Percentiles rank a stretch among this genome's conserved stretches.
These are phyloP conservation scores for Eucalyptus rudis DNA, from an alignment of 345 rosid genomes.

Conservation along the genomic window DNA sequence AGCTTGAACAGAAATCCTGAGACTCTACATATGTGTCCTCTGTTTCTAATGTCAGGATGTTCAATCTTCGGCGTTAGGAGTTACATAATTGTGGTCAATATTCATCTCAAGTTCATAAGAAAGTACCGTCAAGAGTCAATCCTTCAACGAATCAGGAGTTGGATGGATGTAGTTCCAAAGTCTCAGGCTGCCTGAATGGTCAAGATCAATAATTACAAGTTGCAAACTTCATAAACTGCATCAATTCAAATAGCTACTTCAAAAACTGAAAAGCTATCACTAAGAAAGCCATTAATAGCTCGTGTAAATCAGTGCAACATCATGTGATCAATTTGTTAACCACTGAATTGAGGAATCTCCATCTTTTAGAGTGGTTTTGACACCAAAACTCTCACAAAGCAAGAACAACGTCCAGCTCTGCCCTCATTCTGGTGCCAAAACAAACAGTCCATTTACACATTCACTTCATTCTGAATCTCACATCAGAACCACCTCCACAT, in stretches of 20 bases:
- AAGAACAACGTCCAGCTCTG: background rate
- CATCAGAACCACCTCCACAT: background rate
- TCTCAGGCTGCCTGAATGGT: background rate
- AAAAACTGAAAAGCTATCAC: background rate
- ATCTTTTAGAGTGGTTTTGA: background rate
- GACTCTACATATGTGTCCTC: background rate
- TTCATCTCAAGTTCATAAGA: background rate
- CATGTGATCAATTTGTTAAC: background rate
- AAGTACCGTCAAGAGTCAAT: background rate
- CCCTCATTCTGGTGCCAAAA: background rate
- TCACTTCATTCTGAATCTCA: background rate
- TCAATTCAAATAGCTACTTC: background rate
- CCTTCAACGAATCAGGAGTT: background rate
- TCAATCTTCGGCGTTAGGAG: background rate
- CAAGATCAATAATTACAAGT: background rate
- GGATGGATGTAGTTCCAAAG: rapidly evolving
- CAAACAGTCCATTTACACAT: background rate
- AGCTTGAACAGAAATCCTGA: background rate
- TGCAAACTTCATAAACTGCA: background rate
- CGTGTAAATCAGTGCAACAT: background rate
- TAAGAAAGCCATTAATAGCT: background rate
- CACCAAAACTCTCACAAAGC: background rate
- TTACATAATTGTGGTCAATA: too few relatives aligned
- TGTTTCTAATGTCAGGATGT: background rate
- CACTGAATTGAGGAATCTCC: background rate